Percentiles rank a stretch among this genome's conserved stretches.
These are phyloP conservation scores for Sarcocystis neurona DNA, from an alignment of 169 alveolate species.

Conservation along the genomic window DNA sequence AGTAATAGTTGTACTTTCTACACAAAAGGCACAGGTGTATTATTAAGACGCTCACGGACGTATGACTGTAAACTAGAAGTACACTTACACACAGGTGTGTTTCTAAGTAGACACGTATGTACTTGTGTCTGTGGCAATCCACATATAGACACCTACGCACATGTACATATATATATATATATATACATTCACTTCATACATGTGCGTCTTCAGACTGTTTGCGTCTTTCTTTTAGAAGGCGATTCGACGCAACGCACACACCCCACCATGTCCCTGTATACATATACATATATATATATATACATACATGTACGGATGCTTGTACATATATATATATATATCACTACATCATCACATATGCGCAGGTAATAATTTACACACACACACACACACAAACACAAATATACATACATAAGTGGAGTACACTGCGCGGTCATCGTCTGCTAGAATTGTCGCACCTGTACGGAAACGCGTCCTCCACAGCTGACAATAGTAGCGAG, in stretches of 20 bases:
- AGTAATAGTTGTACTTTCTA: too few species aligned
- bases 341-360: background rate
- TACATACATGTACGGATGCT: background rate
- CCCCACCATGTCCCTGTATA: background rate
- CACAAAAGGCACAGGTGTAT: too few species aligned
- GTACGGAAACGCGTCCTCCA: conserved; percentile 68
- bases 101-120: too few species aligned
- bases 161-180: background rate
- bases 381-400: background rate
- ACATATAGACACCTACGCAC: background rate
- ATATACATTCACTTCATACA: background rate
- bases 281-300: background rate
- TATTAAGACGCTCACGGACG: too few species aligned
- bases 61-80: too few species aligned
- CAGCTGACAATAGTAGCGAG: conserved; percentile 73
- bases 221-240: background rate
- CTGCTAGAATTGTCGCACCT: conserved; percentile 59
- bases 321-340: background rate
- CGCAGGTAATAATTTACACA: background rate
- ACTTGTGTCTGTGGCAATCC: background rate
- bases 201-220: background rate
- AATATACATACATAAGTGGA: background rate
- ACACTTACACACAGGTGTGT: too few species aligned
- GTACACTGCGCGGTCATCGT: background rate
- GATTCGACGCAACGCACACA: too few species aligned